Base-by-base conservation (phyloP, 495 filamentous ascomycete species). In the Alectoria sarmentosa region DNA sequence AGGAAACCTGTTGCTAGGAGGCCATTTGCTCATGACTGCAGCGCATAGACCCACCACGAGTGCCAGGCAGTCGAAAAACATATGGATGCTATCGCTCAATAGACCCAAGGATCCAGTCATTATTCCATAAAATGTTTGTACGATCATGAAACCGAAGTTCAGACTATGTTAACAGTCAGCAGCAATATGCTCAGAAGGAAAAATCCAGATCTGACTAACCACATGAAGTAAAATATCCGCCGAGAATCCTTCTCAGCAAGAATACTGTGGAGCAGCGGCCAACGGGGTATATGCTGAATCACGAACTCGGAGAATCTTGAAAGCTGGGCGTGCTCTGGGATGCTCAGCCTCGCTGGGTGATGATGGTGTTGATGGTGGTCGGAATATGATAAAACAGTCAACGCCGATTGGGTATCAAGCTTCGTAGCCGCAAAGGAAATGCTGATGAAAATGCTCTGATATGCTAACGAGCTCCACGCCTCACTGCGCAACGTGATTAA, bases 21-120 rank as follows among this genome's bases (percentile, higher is more conserved):
- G 91, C 93, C 93, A 97, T 75, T 98, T 98, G 72, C 90, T 95
- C 82, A 95, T 93, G 17, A 99, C 91, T 15, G 95, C 88, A n/a
- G 94, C 94, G 69, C 90, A 90, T 13, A 99, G 82, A 19, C 94
- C 94, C 21, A 98, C 90, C 1, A 89, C 87, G 28, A 99, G 82
- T 26, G 94, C 94, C 19, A 96, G 82, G 68, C 94, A 99, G 74
- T 99, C 94, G 67, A 99, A 99, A 72, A 99, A 95, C 94, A 99
- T 99, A 75, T 99, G 94, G 66, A 99, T 95, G 71, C 91, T 96
- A 75, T 99, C 94, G 69, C 91, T 96, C 7, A 99, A 85, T 4
- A 99, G 81, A 1, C 94, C 94, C 10, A 99, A 81, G 1, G 95
- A 98, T 62, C 94, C 92, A 9, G 92, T 96, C 17, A 90, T 72